phyloP scores from a whole-genome alignment of 108 stramenopile genomes.

The Pseudonitzschia delicatissima region DNA sequence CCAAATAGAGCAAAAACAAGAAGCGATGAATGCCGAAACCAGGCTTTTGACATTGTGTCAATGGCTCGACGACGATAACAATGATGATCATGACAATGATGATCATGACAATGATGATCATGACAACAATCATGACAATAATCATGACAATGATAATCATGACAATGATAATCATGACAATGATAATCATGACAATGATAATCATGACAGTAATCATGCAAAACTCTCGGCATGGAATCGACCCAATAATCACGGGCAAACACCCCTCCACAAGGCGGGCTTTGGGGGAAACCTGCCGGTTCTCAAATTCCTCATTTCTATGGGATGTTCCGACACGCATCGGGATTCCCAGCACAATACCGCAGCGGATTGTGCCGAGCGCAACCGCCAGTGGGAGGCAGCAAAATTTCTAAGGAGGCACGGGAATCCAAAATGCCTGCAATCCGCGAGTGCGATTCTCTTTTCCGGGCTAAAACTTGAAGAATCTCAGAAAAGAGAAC shows the following conservation, averaged over 20 bases:
- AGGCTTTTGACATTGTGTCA: not conserved
- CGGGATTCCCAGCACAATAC: constrained; percentile 32
- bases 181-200: not conserved
- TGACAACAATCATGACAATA: not conserved
- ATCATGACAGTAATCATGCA: not conserved
- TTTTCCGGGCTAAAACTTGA: no score
- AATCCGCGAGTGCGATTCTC: not conserved
- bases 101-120: not conserved
- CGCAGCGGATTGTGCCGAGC: constrained; percentile 44
- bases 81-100: not conserved
- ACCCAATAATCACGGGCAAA: constrained; percentile 40
- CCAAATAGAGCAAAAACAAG: not conserved
- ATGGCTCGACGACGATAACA: constrained; percentile 1
- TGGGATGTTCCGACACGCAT: not conserved
- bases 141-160: not conserved
- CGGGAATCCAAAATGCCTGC: constrained; percentile 13
- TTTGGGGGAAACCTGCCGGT: constrained; percentile 30
- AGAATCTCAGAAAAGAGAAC: no score
- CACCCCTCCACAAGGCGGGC: constrained; percentile 41
- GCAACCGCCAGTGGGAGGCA: constrained; percentile 7
- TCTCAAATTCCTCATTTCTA: constrained; percentile 14
- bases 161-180: constrained; percentile 13
- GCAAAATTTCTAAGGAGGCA: constrained; percentile 28
- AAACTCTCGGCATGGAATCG: not conserved
- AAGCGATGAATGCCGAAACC: not conserved